Percentiles rank a stretch among this genome's conserved stretches.
Conservation (phyloP, 1,284 basidiomycete genomes). For the Uromyces viciae-fabae region DNA sequence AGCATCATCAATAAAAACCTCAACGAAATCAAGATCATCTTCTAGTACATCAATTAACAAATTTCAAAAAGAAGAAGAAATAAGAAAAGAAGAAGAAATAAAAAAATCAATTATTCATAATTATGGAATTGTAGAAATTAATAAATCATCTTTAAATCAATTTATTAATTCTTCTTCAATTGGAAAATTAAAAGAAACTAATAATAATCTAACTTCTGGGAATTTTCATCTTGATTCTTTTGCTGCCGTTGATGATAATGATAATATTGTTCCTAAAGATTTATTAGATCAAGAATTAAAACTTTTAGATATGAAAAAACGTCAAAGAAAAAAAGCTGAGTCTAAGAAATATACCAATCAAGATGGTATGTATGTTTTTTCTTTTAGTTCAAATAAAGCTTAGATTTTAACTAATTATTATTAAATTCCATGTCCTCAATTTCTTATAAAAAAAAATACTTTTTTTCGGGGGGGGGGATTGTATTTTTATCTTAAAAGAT, state of each 20-base stretch:
- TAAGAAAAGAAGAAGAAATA: neutral
- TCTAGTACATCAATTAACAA: neutral
- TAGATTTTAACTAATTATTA: too few relatives aligned
- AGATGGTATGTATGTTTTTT: neutral
- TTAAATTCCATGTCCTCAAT: too few relatives aligned
- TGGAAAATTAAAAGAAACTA: too few relatives aligned
- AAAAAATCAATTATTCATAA: constrained; percentile 7
- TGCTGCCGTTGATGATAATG: neutral
- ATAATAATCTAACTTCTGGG: too few relatives aligned
- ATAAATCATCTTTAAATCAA: neutral
- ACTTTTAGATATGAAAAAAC: constrained; percentile 39
- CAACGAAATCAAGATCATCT: neutral
- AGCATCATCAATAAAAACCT: neutral
- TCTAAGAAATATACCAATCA: constrained; percentile 23
- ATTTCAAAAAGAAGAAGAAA: neutral
- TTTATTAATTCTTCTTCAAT: neutral
- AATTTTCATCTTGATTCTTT: neutral
- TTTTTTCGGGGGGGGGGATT: too few relatives aligned
- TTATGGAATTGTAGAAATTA: constrained; percentile 31
- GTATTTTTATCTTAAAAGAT: neutral
- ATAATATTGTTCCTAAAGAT: neutral
- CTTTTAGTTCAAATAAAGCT: too few relatives aligned
- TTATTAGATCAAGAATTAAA: constrained; percentile 27
- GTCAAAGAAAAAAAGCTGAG: constrained; percentile 33
- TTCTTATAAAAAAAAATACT: too few relatives aligned